Evolutionary conservation across 2,329 filamentous ascomycete species (phyloP), one percentile per base, ranked within the genome.

Genomic region (Cordyceps cicadae): DNA sequence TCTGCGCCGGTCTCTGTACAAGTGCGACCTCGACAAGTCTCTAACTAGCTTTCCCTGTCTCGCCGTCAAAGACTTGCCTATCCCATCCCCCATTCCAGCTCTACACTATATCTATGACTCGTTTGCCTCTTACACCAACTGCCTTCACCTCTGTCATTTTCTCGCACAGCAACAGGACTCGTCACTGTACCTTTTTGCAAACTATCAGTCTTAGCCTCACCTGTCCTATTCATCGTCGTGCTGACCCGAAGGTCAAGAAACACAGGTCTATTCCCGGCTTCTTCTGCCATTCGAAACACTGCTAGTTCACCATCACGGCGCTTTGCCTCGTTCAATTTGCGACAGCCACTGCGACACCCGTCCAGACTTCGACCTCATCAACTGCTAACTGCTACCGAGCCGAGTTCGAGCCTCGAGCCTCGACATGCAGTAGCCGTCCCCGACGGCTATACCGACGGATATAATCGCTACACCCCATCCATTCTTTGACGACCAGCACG

Each of bases 41-140:
- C n/a, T n/a, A n/a, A n/a, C 52, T 48, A 52, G 37, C 32, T 59
- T 45, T 48, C 49, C 24, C 48, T 59, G 56, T 53, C 48, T 59
- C 56, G 46, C 56, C 21, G 52, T 45, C 49, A 43, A 52, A 34
- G 49, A 59, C 56, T 37, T 52, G 46, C 48, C 56, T 59, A 48
- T 59, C 41, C 54, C 45, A 48, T 57, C 11, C 54, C 56, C 56
- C 56, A 46, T 59, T 59, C 48, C 56, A 52, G 26, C 56, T 52
- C 26, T 24, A 52, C 37, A 37, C 45, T 41, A 59, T 52, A 59
- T 49, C 37, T 54, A 43, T 32, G 52, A 29, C 46, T 45, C 37
- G 24, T 46, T 19, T 49, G 29, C 48, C 48, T 52, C 48, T 59
- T 19, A 32, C 55, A 59, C n/a, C 48, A 52, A 52, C 56, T 12